Base-by-base conservation (phyloP, 768 basidiomycete species). In the Trametes elegans region DNA sequence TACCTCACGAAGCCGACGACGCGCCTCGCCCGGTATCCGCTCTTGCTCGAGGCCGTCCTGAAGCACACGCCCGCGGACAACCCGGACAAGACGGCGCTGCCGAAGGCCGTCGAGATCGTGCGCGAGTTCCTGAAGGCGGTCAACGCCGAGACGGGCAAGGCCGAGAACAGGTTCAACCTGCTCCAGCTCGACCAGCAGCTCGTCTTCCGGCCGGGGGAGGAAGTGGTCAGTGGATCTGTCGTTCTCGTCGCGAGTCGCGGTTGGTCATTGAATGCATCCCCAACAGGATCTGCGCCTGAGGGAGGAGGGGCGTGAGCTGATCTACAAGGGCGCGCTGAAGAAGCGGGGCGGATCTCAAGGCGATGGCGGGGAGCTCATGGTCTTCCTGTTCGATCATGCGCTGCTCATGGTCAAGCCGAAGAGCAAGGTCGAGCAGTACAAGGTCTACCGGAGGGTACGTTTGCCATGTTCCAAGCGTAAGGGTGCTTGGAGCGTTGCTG, bases 1-100 rank as follows among this genome's bases (percentile, higher is more conserved):
- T 99, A 98, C 70, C 76, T 99, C 35, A 99, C 97, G 7, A 98
- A 98, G 70, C 97, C 97, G 1, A 98, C 97, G 2, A 98, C 97
- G 5, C 87, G 97, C 63, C 78, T 99, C 24, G 97, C 96, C n/a
- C 79, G 97, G 59, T 98, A 98, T 69, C 97, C 97, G 7, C 79
- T 99, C 2, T 75, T 98, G 2, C 78, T 99, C 27, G 93, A 92
- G 62, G 95, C 92, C 14, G 91, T 97, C 10, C 74, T 88, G 53
- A 98, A 98, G 71, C 85, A 94, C 46, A 99, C 97, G 0, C 83
- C 89, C 0, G 91, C 93, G 24, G 93, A 93, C 64, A 90, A 85
- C 64, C 83, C 88, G 0, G 97, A 99, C 69, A 93, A 94, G 72
- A 71, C 76, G 19, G 74, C 75, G 5, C 74, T 99, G 19, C 84